These are phyloP conservation scores for Spergularia bocconei DNA, from an alignment of 148 eudicot species.

Conservation along the genomic window DNA sequence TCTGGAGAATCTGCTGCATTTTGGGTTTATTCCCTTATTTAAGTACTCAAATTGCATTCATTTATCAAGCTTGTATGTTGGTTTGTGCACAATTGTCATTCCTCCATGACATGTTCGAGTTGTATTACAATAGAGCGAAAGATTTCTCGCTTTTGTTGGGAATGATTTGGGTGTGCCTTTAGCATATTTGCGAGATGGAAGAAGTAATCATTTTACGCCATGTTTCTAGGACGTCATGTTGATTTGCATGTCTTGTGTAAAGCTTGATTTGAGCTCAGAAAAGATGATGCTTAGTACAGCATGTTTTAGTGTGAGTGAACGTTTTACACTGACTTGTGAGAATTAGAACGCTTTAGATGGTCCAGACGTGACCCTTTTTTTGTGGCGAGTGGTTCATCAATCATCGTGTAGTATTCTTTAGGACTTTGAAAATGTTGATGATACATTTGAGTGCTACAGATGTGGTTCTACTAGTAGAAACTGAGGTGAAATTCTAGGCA, in stretches of 20 bases:
- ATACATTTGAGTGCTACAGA: conserved; percentile 6
- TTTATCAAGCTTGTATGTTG: conserved; percentile 4
- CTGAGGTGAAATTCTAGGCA: conserved; percentile 10
- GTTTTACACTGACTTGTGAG: conserved; percentile 9
- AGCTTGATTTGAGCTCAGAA: neutral
- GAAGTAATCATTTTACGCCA: neutral
- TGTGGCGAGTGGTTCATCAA: conserved; percentile 17
- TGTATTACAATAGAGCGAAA: neutral
- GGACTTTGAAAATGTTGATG: conserved; percentile 16
- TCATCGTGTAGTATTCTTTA: conserved; percentile 4
- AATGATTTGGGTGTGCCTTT: neutral
- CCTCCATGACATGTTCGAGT: neutral
- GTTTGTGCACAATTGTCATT: conserved; percentile 19
- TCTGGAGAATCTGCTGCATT: conserved; percentile 6
- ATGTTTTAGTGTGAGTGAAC: conserved; percentile 12
- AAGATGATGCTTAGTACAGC: neutral
- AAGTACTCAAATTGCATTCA: conserved; percentile 3
- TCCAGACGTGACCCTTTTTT: conserved; percentile 5
- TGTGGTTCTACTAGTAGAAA: conserved; percentile 33
- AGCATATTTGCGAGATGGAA: neutral
- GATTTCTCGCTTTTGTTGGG: neutral
- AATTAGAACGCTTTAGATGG: conserved; percentile 3
- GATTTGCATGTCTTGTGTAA: conserved; percentile 5
- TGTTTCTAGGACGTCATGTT: neutral
- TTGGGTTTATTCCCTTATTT: conserved; percentile 19